Evolutionary conservation across 2,329 filamentous ascomycete genomes (phyloP).

Genomic region (Ceratocystis papillata): DNA sequence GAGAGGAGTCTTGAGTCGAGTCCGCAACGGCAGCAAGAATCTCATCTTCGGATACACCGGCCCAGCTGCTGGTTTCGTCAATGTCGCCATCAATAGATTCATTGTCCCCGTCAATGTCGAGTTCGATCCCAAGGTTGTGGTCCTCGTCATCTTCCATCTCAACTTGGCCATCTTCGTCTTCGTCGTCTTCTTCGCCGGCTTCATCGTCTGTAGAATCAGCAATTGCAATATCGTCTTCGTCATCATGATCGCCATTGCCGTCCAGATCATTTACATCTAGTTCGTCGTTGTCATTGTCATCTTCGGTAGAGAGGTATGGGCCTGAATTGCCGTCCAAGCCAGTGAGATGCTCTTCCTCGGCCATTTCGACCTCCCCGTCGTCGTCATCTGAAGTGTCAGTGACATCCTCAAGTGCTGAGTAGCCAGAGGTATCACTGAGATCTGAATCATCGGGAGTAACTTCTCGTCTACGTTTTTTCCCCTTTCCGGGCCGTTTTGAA

Average conservation of each 20-base stretch:
- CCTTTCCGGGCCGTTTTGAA: conserved; percentile 17
- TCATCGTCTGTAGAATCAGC: conserved; percentile 5
- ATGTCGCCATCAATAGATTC: conserved; percentile 20
- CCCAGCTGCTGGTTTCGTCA: conserved; percentile 21
- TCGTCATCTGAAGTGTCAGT: conserved; percentile 68
- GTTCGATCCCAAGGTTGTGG: conserved; percentile 30
- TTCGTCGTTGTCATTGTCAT: conserved; percentile 34
- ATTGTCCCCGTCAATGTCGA: conserved; percentile 4
- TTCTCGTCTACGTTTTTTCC: conserved; percentile 15
- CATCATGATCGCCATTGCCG: conserved; percentile 30
- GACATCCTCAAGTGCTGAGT: conserved; percentile 68
- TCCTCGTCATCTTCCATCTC: conserved; percentile 25
- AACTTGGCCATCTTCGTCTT: conserved; percentile 12
- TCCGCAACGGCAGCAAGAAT: conserved; percentile 36
- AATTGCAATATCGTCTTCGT: conserved; percentile 31
- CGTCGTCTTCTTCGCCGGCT: conserved; percentile 21
- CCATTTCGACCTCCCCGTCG: conserved; percentile 64
- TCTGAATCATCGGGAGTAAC: conserved; percentile 48
- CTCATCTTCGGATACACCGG: conserved; percentile 18
- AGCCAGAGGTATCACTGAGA: conserved; percentile 57
- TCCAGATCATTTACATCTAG: conserved; percentile 32
- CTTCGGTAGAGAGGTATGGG: conserved; percentile 34
- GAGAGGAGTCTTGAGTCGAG: conserved; percentile 35
- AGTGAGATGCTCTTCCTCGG: conserved; percentile 67
- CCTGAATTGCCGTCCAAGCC: conserved; percentile 34